Conservation (phyloP, 805 yeast species). For the Maudiozyma pseudohumilis region DNA sequence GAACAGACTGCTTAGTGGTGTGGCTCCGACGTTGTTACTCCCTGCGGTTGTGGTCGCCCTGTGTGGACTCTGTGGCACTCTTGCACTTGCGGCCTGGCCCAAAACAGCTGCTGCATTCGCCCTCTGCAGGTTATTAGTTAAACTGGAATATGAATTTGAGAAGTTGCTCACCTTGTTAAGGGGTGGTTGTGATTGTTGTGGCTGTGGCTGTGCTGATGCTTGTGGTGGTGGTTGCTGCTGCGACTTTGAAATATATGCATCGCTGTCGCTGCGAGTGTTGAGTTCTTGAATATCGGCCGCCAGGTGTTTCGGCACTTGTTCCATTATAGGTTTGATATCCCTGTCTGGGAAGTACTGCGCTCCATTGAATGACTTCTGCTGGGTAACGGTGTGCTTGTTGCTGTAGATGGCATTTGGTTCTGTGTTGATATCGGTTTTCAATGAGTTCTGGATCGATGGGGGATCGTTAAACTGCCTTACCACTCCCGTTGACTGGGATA, state of each 20-base stretch:
- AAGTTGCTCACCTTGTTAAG: slow-evolving; percentile 12
- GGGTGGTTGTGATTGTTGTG: too few species aligned
- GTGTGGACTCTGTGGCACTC: not conserved
- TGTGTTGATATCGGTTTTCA: slow-evolving; percentile 11
- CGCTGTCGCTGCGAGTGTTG: not conserved
- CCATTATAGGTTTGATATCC: not conserved
- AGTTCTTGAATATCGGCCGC: not conserved
- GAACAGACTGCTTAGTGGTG: slow-evolving; percentile 2
- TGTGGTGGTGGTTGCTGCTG: not conserved
- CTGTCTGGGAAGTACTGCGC: not conserved
- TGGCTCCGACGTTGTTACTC: not conserved
- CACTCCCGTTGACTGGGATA: slow-evolving; percentile 46
- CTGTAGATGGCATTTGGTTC: not conserved
- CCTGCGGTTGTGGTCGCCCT: not conserved
- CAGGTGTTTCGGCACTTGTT: not conserved
- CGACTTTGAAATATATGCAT: not conserved
- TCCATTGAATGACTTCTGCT: not conserved
- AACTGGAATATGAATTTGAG: slow-evolving; percentile 26
- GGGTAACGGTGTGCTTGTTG: not conserved
- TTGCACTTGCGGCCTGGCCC: not conserved
- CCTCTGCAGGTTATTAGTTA: slow-evolving; percentile 23
- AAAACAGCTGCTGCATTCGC: slow-evolving; percentile 9
- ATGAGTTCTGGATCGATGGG: slow-evolving; percentile 26
- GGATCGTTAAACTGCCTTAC: slow-evolving; percentile 34
- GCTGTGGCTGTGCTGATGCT: too few species aligned